These are phyloP conservation scores for Aspergillus kassunensis DNA, from an alignment of 495 filamentous ascomycete species.

Conservation along the genomic window DNA sequence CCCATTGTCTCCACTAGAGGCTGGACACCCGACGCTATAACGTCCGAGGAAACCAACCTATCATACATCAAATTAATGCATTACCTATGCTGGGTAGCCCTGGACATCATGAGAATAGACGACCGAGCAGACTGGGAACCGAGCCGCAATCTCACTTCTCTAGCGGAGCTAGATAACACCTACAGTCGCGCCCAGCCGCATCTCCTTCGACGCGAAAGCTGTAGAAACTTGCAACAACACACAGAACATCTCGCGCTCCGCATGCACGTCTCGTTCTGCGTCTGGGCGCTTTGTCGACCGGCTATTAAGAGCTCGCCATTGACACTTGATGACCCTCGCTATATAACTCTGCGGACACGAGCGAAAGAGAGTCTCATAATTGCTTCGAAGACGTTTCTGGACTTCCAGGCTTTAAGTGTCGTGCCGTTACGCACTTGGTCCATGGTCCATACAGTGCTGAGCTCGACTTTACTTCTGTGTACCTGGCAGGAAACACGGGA, in stretches of 20 bases:
- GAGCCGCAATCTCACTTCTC: constrained; percentile 16
- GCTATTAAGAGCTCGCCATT: constrained; percentile 24
- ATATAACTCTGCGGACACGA: constrained; percentile 17
- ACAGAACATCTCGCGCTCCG: constrained; percentile 34
- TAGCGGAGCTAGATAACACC: constrained; percentile 23
- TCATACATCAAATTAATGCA: constrained; percentile 32
- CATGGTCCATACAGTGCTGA: constrained; percentile 37
- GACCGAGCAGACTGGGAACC: constrained; percentile 3
- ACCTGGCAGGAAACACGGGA: constrained; percentile 38
- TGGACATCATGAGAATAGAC: constrained; percentile 23
- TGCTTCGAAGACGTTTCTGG: constrained; percentile 31
- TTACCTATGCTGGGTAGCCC: constrained; percentile 23
- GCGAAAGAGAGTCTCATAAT: constrained; percentile 29
- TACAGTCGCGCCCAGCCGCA: constrained; percentile 20
- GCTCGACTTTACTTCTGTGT: constrained; percentile 35
- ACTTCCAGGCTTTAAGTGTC: constrained; percentile 32
- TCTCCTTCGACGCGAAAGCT: constrained; percentile 20
- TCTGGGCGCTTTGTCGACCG: constrained; percentile 34
- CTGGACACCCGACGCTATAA: constrained; percentile 17
- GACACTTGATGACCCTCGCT: constrained; percentile 1
- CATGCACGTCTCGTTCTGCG: constrained; percentile 31
- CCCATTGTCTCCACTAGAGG: constrained; percentile 27
- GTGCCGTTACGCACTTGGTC: constrained; percentile 35
- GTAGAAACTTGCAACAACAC: constrained; percentile 30
- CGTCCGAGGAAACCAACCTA: constrained; percentile 12